phyloP scores from a whole-genome alignment of 495 filamentous ascomycete genomes.

The Hypoxylon fuscum region DNA sequence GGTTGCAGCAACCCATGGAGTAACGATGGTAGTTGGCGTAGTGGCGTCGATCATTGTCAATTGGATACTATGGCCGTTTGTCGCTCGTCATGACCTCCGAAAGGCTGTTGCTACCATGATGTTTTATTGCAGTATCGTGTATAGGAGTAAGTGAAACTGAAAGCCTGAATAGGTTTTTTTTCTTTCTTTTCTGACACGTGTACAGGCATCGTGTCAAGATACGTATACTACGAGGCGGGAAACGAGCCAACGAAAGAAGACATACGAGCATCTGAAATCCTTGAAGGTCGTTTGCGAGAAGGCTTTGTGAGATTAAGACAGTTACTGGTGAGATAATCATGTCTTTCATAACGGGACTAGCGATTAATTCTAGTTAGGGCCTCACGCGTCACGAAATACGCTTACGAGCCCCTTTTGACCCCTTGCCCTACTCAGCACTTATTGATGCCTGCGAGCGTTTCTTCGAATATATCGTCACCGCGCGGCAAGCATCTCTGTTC shows the following conservation, averaged over 20 bases:
- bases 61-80: slow-evolving; percentile 68
- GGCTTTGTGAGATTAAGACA: slow-evolving; percentile 67
- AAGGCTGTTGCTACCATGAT: slow-evolving; percentile 64
- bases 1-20: slow-evolving; percentile 59
- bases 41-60: slow-evolving; percentile 62
- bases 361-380: slow-evolving; percentile 36
- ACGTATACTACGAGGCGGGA: slow-evolving; percentile 64
- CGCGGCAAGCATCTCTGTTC: slow-evolving; percentile 65
- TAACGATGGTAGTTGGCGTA: slow-evolving; percentile 60
- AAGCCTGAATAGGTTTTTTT: too few relatives aligned
- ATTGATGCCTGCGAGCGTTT: slow-evolving; percentile 64
- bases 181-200: slow-evolving; percentile 1
- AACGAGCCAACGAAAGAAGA: slow-evolving; percentile 59
- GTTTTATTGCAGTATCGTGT: slow-evolving; percentile 63
- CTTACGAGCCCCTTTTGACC: slow-evolving; percentile 64
- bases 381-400: slow-evolving; percentile 67
- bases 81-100: slow-evolving; percentile 65
- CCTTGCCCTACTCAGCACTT: slow-evolving; percentile 63
- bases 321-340: slow-evolving; percentile 52
- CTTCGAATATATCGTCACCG: slow-evolving; percentile 65
- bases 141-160: slow-evolving; percentile 44
- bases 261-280: slow-evolving; percentile 63
- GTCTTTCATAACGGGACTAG: background rate
- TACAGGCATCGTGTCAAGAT: slow-evolving; percentile 62
- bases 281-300: slow-evolving; percentile 65